Percentiles rank a stretch among this genome's conserved stretches.
Conservation (phyloP, 495 filamentous ascomycete genomes). For the Beverwykella pulmonaria region DNA sequence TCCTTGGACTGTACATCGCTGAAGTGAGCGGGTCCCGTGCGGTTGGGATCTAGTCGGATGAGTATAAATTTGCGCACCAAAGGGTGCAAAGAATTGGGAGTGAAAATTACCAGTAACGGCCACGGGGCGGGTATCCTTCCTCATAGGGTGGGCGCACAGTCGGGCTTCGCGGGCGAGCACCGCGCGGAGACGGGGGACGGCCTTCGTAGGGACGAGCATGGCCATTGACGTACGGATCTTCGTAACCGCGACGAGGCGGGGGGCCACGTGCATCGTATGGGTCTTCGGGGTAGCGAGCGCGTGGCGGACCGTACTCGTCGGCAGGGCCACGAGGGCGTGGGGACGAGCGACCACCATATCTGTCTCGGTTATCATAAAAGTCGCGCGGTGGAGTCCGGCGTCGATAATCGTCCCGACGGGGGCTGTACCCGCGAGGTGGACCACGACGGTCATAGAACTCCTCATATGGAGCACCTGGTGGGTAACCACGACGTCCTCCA, state of each 20-base stretch:
- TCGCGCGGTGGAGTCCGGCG: conserved; percentile 75
- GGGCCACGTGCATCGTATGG: conserved; percentile 46
- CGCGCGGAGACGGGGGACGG: conserved; percentile 57
- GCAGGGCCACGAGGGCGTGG: conserved; percentile 67
- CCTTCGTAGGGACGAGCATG: conserved; percentile 59
- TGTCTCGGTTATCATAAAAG: conserved; percentile 80
- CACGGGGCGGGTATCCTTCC: conserved; percentile 42
- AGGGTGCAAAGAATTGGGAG: not conserved
- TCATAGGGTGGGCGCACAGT: conserved; percentile 38
- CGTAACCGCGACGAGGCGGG: conserved; percentile 59
- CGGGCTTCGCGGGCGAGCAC: conserved; percentile 44
- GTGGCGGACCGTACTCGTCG: conserved; percentile 75
- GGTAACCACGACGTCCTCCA: conserved; percentile 63
- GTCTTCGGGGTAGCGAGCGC: conserved; percentile 45
- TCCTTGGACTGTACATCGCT: not conserved
- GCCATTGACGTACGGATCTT: conserved; percentile 68
- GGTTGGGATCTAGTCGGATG: conserved; percentile 8
- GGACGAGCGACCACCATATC: conserved; percentile 71
- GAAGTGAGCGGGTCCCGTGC: conserved; percentile 2
- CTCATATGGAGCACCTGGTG: conserved; percentile 53
- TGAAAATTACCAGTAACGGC: conserved; percentile 45
- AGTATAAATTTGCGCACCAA: not conserved
- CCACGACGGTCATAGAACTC: conserved; percentile 71
- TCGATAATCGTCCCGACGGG: conserved; percentile 74
- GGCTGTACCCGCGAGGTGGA: conserved; percentile 79